These are phyloP conservation scores for Pelargonium australe DNA, from an alignment of 441 rosid species.

Conservation along the genomic window DNA sequence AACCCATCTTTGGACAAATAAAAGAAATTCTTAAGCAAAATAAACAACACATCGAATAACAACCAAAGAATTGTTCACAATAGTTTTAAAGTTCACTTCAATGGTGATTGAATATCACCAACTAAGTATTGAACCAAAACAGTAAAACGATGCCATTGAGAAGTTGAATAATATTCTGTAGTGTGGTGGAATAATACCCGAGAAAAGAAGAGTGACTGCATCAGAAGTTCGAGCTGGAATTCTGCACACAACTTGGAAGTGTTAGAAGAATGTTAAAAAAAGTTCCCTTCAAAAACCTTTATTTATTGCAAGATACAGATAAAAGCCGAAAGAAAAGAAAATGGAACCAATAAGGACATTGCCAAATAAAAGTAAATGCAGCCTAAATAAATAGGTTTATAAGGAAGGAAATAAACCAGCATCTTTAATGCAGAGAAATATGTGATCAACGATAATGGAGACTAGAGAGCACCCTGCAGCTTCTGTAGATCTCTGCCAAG, in stretches of 20 bases:
- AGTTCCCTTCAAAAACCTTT: slow-evolving; percentile 13
- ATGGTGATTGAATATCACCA: slow-evolving; percentile 2
- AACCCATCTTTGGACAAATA: background rate
- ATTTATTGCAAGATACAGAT: slow-evolving; percentile 7
- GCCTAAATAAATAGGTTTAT: background rate
- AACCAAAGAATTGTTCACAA: background rate
- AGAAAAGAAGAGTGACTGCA: slow-evolving; percentile 91
- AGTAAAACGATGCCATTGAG: slow-evolving; percentile 18
- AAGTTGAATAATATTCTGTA: slow-evolving; percentile 17
- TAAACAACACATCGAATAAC: too few relatives aligned
- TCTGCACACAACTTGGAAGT: slow-evolving; percentile 47
- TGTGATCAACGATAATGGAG: slow-evolving; percentile 89
- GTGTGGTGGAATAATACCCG: slow-evolving; percentile 51
- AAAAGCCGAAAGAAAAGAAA: background rate
- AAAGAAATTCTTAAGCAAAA: background rate
- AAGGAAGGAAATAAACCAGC: slow-evolving; percentile 52
- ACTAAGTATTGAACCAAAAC: slow-evolving; percentile 15
- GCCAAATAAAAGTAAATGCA: background rate
- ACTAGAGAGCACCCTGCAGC: slow-evolving; percentile 90
- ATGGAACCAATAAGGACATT: background rate
- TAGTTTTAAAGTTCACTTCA: background rate
- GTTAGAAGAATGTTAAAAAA: slow-evolving; percentile 13
- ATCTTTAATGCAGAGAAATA: slow-evolving; percentile 92
- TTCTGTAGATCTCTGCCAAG: slow-evolving; percentile 63
- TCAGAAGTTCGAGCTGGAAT: slow-evolving; percentile 85